Percentiles rank a stretch among this genome's conserved stretches.
Conservation (phyloP, 2,329 filamentous ascomycete species). For the Neoarthrinium moseri region DNA sequence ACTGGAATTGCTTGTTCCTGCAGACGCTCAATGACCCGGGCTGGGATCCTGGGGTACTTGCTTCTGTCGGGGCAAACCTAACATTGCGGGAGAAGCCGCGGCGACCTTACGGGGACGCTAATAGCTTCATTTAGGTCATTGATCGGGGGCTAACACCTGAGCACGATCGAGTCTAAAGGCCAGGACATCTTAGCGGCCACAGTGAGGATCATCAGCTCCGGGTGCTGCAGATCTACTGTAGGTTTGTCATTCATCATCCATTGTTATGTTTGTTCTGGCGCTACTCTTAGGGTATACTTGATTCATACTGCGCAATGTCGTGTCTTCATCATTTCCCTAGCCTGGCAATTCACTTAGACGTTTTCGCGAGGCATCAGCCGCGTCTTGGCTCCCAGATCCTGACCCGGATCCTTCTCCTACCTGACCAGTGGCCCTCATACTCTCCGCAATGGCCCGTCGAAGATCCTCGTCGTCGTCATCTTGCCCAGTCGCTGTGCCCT, state of each 20-base stretch:
- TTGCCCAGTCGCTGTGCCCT: constrained; percentile 23
- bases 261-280: background rate
- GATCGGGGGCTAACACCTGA: background rate
- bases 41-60: no score
- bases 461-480: constrained; percentile 26
- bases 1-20: no score
- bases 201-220: background rate
- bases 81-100: background rate
- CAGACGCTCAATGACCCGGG: no score
- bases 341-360: background rate
- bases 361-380: no score
- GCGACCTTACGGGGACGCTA: constrained; percentile 3
- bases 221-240: background rate
- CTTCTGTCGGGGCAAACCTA: no score
- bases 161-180: background rate
- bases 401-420: constrained; percentile 10
- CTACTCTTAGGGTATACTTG: constrained; percentile 2
- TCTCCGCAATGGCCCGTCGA: constrained; percentile 25
- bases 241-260: background rate
- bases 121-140: constrained; percentile 6
- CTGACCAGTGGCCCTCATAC: constrained; percentile 16
- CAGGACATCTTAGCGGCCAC: no score
- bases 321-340: background rate
- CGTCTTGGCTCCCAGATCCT: background rate
- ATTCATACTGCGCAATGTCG: constrained; percentile 1